A percentile compares a stretch with the other conserved stretches of the same genome.
Conservation (phyloP, 495 filamentous ascomycete genomes). For the Podospora pseudopauciseta region DNA sequence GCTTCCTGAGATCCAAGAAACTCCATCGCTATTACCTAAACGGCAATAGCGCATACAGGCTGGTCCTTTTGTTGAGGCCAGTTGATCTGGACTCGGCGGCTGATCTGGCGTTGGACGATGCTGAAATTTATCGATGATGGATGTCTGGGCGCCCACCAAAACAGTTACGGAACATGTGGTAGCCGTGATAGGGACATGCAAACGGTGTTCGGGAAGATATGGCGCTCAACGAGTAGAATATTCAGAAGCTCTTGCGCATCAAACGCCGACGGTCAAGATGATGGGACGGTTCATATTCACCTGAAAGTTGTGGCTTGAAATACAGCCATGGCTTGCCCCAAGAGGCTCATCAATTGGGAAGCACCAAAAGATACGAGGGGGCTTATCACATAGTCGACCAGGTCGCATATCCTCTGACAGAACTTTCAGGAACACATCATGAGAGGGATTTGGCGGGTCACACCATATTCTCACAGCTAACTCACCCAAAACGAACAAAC, state of each 20-base stretch:
- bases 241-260: not conserved
- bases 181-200: not conserved
- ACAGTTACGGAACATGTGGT: not conserved
- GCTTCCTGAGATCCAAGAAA: slow-evolving; percentile 88
- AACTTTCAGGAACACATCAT: not conserved
- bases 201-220: not conserved
- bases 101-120: slow-evolving; percentile 27
- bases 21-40: slow-evolving; percentile 96
- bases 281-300: not conserved
- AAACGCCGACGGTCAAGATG: not conserved
- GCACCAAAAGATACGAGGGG: not conserved
- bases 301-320: not conserved
- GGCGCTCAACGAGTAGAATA: not conserved
- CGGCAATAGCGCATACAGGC: slow-evolving; percentile 87
- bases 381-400: not conserved
- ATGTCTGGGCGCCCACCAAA: not conserved
- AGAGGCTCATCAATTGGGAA: not conserved
- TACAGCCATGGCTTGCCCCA: not conserved
- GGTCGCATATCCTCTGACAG: not conserved
- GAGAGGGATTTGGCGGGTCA: not conserved
- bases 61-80: slow-evolving; percentile 75
- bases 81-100: slow-evolving; percentile 31
- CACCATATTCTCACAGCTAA: too few relatives aligned
- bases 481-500: too few relatives aligned
- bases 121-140: slow-evolving; percentile 4